Percentiles rank a stretch among this genome's conserved stretches.
Evolutionary conservation across 2,329 filamentous ascomycete species (phyloP).

Genomic region (Venturia effusa): DNA sequence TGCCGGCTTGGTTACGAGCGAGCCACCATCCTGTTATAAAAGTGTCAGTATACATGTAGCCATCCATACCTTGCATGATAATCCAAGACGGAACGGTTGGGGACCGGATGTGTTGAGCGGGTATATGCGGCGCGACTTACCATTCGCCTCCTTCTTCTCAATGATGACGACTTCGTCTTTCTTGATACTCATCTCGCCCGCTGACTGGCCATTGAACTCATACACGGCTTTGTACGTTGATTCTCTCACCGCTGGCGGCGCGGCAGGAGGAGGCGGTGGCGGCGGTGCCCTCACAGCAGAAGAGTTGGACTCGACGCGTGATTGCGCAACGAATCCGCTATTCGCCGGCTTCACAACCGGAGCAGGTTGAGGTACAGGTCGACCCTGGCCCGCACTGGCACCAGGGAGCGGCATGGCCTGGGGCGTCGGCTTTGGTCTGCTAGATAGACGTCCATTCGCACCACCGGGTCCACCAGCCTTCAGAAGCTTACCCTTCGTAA

Average conservation of each 20-base stretch:
- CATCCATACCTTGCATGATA: neutral
- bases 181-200: conserved; percentile 72
- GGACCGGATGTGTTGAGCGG: neutral
- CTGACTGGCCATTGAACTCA: conserved; percentile 75
- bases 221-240: conserved; percentile 84
- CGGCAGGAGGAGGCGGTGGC: conserved; percentile 54
- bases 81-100: neutral
- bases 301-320: conserved; percentile 27
- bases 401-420: conserved; percentile 28
- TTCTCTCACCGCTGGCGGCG: conserved; percentile 50
- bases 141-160: conserved; percentile 89
- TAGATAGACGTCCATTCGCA: conserved; percentile 60
- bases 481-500: conserved; percentile 87
- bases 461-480: conserved; percentile 80
- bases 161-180: conserved; percentile 78
- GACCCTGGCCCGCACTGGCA: neutral
- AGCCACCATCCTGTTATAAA: conserved; percentile 77
- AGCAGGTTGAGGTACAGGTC: neutral
- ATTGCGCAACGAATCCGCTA: conserved; percentile 32
- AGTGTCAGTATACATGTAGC: neutral
- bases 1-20: conserved; percentile 49
- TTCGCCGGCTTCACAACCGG: conserved; percentile 20
- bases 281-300: conserved; percentile 40
- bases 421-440: conserved; percentile 27
- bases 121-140: conserved; percentile 41